Conservation (phyloP, 2,329 filamentous ascomycete genomes). For the Cytospora piceae region DNA sequence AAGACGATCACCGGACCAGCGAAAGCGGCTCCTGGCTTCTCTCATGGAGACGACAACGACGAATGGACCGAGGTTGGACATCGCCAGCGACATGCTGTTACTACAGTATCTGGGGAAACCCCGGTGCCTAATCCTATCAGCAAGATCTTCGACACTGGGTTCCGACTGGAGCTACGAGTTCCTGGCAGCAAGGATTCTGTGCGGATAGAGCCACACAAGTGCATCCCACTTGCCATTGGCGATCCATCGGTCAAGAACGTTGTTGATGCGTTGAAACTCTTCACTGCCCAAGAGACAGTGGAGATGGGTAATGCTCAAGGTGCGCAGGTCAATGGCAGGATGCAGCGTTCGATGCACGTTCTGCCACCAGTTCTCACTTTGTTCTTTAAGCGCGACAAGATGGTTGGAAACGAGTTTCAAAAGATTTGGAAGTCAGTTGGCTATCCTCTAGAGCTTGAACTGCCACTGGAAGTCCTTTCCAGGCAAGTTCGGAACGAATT, state of each 20-base stretch:
- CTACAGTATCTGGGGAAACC: slow-evolving; percentile 79
- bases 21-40: background rate
- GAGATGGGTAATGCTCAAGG: slow-evolving; percentile 85
- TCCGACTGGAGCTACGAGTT: slow-evolving; percentile 86
- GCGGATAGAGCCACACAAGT: slow-evolving; percentile 90
- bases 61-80: slow-evolving; percentile 85
- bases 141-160: slow-evolving; percentile 90
- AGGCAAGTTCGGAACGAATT: slow-evolving; percentile 69
- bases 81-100: slow-evolving; percentile 85
- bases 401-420: slow-evolving; percentile 70
- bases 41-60: slow-evolving; percentile 29
- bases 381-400: slow-evolving; percentile 92
- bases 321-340: slow-evolving; percentile 77
- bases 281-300: slow-evolving; percentile 83
- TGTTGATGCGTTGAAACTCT: slow-evolving; percentile 81
- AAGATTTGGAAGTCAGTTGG: slow-evolving; percentile 99
- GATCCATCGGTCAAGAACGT: slow-evolving; percentile 87
- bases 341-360: slow-evolving; percentile 92
- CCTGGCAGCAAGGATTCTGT: slow-evolving; percentile 88
- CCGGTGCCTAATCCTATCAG: slow-evolving; percentile 80
- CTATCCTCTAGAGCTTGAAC: slow-evolving; percentile 91
- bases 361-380: slow-evolving; percentile 90
- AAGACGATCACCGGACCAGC: slow-evolving; percentile 60
- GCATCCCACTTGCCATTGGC: slow-evolving; percentile 92
- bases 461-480: slow-evolving; percentile 87